A percentile compares a stretch with the other conserved stretches of the same genome.
Conservation (phyloP, 78 protist genomes). For the Speleostelium caveatum region DNA sequence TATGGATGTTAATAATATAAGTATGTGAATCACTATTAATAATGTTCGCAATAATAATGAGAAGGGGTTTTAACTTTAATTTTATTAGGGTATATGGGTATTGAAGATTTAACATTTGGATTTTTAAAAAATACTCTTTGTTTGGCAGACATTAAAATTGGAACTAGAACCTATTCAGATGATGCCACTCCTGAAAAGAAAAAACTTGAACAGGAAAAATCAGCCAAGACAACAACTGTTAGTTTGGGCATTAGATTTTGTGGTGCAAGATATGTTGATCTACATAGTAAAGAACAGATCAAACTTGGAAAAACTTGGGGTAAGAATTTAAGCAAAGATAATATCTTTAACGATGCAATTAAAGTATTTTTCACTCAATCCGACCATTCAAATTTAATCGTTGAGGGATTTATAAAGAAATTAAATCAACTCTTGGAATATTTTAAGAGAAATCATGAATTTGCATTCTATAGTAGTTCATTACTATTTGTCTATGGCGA, state of each 20-base stretch:
- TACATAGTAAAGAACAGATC: background rate
- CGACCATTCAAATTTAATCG: background rate
- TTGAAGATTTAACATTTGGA: conserved; percentile 60
- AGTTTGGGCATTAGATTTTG: conserved; percentile 64
- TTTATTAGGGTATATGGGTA: conserved; percentile 51
- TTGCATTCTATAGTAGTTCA: conserved; percentile 54
- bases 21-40: too few relatives aligned
- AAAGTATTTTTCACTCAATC: conserved; percentile 7
- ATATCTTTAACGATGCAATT: conserved; percentile 26
- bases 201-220: conserved; percentile 8
- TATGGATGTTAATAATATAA: background rate
- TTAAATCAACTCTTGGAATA: background rate
- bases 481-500: conserved; percentile 65
- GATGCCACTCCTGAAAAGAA: conserved; percentile 57
- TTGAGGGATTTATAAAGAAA: background rate
- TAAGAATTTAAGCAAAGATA: conserved; percentile 32
- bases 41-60: background rate
- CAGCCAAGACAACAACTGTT: conserved; percentile 42
- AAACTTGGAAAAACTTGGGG: conserved; percentile 65
- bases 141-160: conserved; percentile 72
- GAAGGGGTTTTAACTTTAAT: background rate
- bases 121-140: background rate
- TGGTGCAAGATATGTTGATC: conserved; percentile 43
- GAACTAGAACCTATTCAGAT: conserved; percentile 42
- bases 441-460: conserved; percentile 6